phyloP scores from a whole-genome alignment of 2,329 filamentous ascomycete species.

The Ophiocordyceps camponoti-saundersi region DNA sequence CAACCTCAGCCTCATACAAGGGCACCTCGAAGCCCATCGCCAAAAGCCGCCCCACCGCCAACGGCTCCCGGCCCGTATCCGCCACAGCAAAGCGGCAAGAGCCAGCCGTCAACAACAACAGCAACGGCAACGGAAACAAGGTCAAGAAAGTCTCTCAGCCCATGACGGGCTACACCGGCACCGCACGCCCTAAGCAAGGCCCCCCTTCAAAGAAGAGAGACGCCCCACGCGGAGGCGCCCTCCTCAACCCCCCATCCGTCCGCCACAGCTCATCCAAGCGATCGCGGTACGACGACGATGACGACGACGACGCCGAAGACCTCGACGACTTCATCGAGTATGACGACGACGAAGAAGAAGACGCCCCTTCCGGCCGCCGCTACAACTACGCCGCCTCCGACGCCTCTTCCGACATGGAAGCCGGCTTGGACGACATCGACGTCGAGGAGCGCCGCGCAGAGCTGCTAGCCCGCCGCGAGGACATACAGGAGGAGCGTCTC shows the following conservation, averaged over 20 bases:
- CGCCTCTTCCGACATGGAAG: slow-evolving; percentile 63
- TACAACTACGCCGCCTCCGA: slow-evolving; percentile 36
- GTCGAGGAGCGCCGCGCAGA: slow-evolving; percentile 50
- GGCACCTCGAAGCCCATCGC: slow-evolving; percentile 15
- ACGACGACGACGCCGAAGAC: slow-evolving; percentile 46
- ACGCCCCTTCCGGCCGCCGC: slow-evolving; percentile 8
- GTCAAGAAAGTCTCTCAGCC: slow-evolving; percentile 42
- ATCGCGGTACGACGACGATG: slow-evolving; percentile 19
- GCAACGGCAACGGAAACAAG: slow-evolving; percentile 34
- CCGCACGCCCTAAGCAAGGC: slow-evolving; percentile 38
- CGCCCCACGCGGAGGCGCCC: slow-evolving; percentile 20
- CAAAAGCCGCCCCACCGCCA: slow-evolving; percentile 8
- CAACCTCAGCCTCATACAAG: slow-evolving; percentile 7
- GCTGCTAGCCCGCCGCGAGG: slow-evolving; percentile 46
- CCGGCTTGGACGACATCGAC: slow-evolving; percentile 56
- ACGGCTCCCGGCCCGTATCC: slow-evolving; percentile 2
- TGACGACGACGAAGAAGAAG: slow-evolving; percentile 34
- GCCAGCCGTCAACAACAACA: slow-evolving; percentile 36
- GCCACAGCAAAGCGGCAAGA: slow-evolving; percentile 12
- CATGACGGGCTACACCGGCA: slow-evolving; percentile 50
- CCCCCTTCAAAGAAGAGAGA: slow-evolving; percentile 15
- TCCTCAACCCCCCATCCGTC: slow-evolving; percentile 17
- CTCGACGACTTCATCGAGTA: slow-evolving; percentile 46
- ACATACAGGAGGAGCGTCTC: slow-evolving; percentile 44
- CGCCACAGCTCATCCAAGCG: slow-evolving; percentile 12